Evolutionary conservation across 148 eudicot genomes (phyloP).

Genomic region (Tetragonia tetragonoides): DNA sequence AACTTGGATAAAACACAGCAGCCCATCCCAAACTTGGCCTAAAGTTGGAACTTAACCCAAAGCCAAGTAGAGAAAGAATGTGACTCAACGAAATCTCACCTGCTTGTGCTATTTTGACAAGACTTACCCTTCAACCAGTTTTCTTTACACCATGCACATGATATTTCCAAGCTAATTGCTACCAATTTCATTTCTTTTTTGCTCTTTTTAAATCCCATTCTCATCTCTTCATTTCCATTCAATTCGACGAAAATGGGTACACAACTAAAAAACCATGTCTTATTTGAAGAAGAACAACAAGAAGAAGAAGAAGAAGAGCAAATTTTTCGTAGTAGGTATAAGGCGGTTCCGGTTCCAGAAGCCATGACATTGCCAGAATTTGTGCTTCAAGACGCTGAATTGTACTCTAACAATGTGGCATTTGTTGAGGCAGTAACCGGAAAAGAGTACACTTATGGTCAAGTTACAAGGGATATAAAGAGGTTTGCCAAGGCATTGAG

Average conservation of each 20-base stretch:
- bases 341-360: constrained; percentile 56
- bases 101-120: background rate
- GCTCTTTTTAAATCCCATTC: constrained; percentile 16
- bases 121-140: background rate
- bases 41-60: constrained; percentile 15
- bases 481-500: constrained; percentile 90
- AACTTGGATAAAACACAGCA: too few species aligned
- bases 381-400: constrained; percentile 63
- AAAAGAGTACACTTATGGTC: constrained; percentile 59
- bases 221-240: background rate
- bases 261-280: constrained; percentile 7
- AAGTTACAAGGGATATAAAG: constrained; percentile 55
- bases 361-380: constrained; percentile 69
- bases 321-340: constrained; percentile 60
- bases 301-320: constrained; percentile 38
- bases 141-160: constrained; percentile 17
- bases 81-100: constrained; percentile 33
- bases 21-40: background rate
- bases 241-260: constrained; percentile 37
- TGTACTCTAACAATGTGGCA: constrained; percentile 68
- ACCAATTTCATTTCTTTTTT: background rate
- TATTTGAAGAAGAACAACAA: background rate
- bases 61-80: constrained; percentile 24
- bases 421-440: constrained; percentile 66
- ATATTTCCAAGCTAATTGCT: constrained; percentile 27